Conservation (phyloP, 768 basidiomycete species). For the Dioszegia aurantiaca region DNA sequence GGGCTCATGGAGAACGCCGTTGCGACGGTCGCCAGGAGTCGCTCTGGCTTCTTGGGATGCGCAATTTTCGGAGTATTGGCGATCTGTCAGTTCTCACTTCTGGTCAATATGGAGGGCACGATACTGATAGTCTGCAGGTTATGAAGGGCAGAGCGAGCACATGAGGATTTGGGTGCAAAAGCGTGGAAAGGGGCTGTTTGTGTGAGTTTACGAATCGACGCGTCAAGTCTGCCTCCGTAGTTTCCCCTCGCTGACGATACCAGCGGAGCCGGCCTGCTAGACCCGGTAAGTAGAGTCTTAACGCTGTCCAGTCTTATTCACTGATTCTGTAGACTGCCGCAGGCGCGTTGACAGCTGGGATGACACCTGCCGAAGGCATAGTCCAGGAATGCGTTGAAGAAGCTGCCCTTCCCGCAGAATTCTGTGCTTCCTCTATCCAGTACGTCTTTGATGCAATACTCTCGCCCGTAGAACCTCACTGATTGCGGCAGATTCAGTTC, state of each 20-base stretch:
- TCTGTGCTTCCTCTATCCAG: neutral
- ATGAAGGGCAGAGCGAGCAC: constrained; percentile 37
- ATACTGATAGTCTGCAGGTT: constrained; percentile 17
- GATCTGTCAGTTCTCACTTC: constrained; percentile 5
- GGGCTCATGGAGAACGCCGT: neutral
- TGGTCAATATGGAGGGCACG: too few species aligned
- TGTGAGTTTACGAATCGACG: constrained; percentile 57
- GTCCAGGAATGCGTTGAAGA: constrained; percentile 90
- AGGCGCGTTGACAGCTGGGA: constrained; percentile 80
- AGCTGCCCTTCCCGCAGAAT: constrained; percentile 62
- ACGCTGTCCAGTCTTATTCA: neutral
- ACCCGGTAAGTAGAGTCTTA: constrained; percentile 5
- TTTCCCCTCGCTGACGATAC: neutral
- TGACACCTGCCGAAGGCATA: constrained; percentile 66
- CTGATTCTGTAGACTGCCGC: constrained; percentile 53
- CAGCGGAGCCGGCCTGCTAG: neutral
- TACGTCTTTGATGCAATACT: too few species aligned
- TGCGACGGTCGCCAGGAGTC: constrained; percentile 3
- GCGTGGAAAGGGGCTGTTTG: constrained; percentile 75
- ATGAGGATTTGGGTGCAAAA: constrained; percentile 79
- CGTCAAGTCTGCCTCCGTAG: neutral
- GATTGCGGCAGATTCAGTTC: neutral
- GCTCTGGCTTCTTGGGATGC: constrained; percentile 1
- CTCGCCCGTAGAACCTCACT: too few species aligned
- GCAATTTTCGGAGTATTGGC: neutral